Evolutionary conservation across 768 basidiomycete species (phyloP), one percentile per base, ranked within the genome.

Genomic region (Suillus tomentosus): DNA sequence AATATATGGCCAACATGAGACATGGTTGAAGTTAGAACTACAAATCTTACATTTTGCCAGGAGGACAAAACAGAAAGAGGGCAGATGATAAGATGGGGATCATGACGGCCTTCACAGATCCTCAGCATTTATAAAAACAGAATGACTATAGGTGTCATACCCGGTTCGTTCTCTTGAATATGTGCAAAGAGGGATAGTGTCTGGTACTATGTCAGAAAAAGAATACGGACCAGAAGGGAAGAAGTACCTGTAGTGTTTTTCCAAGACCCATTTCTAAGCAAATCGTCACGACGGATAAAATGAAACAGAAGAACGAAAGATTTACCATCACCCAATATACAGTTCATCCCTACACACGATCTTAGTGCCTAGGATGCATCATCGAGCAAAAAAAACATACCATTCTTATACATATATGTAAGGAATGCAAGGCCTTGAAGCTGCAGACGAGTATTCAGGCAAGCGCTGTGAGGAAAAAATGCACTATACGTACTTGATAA

Each of bases 1-100:
- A 64, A 19, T 34, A 51, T 1, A 47, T 17, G 0, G 54, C 68
- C 27, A 27, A 58, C 10, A 5, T 58, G 11, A 42, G 40, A 22
- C 42, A 42, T 19, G 6, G 24, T 31, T 11, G 22, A 15, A 3
- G 40, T 8, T 19, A 14, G 15, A 19, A 10, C 51, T 36, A 39
- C 56, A 3, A 10, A n/a, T 67, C 77, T 63, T 67, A 84, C 85
- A 57, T 79, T 72, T 71, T 84, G 76, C 87, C 87, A 88, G 7
- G 86, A 81, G 0, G 84, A 81, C 24, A 88, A 74, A 42, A 88
- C 87, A 9, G 88, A 89, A 3, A 92, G 80, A 0, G 90, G 90
- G 69, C 90, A 91, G 61, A 91, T 82, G 54, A 92, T 83, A 34
- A 92, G 81, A 74, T 90, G 89, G 11, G 90, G 88, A 40, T 86